Evolutionary conservation across 768 basidiomycete species (phyloP), one percentile per base, ranked within the genome.

Genomic region (Mrakia frigida): DNA sequence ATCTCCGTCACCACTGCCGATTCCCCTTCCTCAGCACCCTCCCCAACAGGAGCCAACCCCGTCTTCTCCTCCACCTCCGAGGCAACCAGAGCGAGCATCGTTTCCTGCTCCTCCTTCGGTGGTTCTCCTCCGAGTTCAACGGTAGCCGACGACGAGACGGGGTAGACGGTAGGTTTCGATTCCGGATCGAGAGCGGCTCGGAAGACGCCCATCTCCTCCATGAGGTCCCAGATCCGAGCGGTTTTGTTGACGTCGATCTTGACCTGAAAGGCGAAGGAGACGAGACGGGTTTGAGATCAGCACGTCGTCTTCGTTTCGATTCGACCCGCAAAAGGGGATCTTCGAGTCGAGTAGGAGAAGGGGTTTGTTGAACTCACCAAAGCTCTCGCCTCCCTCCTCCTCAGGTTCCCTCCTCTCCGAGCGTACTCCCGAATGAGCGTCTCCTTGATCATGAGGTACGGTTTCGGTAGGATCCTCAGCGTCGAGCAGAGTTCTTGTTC

Each of bases 211-310:
- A 71, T 77, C 71, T 92, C 91, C 3, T 93, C 92, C 41, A 96
- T 86, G 82, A 93, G 95, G 82, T 96, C 94, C 92, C 93, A 97
- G 43, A 94, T 92, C 56, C 91, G 87, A 83, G 90, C 91, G 1
- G 92, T 94, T 84, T 97, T 96, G 83, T 93, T 92, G 78, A 93
- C 92, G 82, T 94, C 94, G 78, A 97, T 92, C 83, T 93, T 94
- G 79, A 56, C 56, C 56, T 56, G 56, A 6, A 6, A 6, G 25
- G 77, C 96, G 46, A 50, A 50, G 3, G 46, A 50, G 46, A 86
- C 92, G 70, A 92, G 11, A 56, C 21, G n/a, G 11, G 23, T 5
- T 7, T 21, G 41, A 13, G 60, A 6, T 56, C 56, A 56, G 56
- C 7, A 50, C 10, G 46, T 6, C 11, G 39, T 41, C 39, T 4